A percentile compares a stretch with the other conserved stretches of the same genome.
Conservation (phyloP, 805 yeast species). For the Vanderwaltozyma yarrowii region DNA sequence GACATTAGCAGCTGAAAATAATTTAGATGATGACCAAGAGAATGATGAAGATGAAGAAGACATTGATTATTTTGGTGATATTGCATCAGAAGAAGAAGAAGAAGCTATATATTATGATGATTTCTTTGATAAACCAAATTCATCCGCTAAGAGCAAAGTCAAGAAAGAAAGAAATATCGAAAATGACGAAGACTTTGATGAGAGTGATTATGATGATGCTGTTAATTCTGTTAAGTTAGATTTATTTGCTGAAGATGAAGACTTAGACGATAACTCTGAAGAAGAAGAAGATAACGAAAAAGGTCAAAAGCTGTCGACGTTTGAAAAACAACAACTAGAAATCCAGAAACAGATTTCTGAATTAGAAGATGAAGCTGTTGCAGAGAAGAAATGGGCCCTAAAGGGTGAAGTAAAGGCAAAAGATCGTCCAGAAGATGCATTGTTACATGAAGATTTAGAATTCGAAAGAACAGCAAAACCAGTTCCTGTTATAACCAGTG, state of each 20-base stretch:
- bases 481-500: conserved; percentile 88
- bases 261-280: conserved; percentile 22
- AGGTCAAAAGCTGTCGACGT: conserved; percentile 45
- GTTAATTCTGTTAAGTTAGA: conserved; percentile 54
- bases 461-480: conserved; percentile 93
- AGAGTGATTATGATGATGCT: conserved; percentile 52
- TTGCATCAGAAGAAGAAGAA: conserved; percentile 43
- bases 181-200: conserved; percentile 37
- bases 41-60: conserved; percentile 39
- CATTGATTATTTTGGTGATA: conserved; percentile 43
- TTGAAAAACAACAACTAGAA: conserved; percentile 71
- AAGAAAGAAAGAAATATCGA: conserved; percentile 9
- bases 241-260: conserved; percentile 39
- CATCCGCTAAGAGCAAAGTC: conserved; percentile 2
- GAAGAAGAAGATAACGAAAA: conserved; percentile 20
- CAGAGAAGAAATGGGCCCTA: conserved; percentile 88
- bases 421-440: conserved; percentile 76
- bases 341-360: conserved; percentile 67
- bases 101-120: conserved; percentile 55
- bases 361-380: conserved; percentile 79
- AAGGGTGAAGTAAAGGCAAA: conserved; percentile 82
- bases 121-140: conserved; percentile 41
- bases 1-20: conserved; percentile 51
- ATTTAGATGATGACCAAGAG: conserved; percentile 32
- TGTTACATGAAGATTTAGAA: conserved; percentile 71